Percentiles rank a stretch among this genome's conserved stretches.
These are phyloP conservation scores for Nemania sp. DNA, from an alignment of 2,329 filamentous ascomycete species.

Conservation along the genomic window DNA sequence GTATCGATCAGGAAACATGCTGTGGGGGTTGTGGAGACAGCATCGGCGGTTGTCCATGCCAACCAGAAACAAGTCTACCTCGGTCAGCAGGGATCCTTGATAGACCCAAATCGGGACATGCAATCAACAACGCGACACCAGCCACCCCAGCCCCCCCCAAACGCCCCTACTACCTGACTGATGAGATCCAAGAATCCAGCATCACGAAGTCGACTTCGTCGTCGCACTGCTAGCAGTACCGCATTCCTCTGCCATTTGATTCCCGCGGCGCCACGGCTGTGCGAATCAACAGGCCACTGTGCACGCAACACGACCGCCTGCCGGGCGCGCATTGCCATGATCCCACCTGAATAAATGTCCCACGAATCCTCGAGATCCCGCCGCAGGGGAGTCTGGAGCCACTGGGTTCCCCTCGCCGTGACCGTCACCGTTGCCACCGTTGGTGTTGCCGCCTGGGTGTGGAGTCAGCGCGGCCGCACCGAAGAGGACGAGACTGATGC, in stretches of 20 bases:
- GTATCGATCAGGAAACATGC: no score
- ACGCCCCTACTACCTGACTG: neutral
- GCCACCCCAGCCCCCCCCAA: constrained; percentile 30
- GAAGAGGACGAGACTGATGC: constrained; percentile 66
- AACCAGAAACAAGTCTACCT: constrained; percentile 27
- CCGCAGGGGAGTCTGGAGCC: constrained; percentile 68
- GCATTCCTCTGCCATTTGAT: neutral
- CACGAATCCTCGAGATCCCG: constrained; percentile 68
- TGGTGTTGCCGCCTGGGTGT: constrained; percentile 87
- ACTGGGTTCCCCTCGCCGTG: constrained; percentile 87
- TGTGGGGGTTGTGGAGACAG: no score
- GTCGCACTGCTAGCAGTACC: constrained; percentile 7
- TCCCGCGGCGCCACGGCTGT: constrained; percentile 9
- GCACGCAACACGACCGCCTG: constrained; percentile 19
- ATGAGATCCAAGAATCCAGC: constrained; percentile 7
- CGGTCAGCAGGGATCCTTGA: constrained; percentile 25
- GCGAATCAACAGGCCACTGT: constrained; percentile 3
- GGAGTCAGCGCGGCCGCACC: constrained; percentile 84
- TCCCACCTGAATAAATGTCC: constrained; percentile 55
- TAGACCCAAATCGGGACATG: constrained; percentile 11
- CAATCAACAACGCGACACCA: constrained; percentile 29
- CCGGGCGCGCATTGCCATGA: constrained; percentile 43
- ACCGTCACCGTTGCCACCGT: constrained; percentile 87
- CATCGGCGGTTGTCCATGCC: constrained; percentile 19
- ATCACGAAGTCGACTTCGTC: neutral